These are phyloP conservation scores for Cladosporium cucumerinum DNA, from an alignment of 2,329 filamentous ascomycete species.

Conservation along the genomic window DNA sequence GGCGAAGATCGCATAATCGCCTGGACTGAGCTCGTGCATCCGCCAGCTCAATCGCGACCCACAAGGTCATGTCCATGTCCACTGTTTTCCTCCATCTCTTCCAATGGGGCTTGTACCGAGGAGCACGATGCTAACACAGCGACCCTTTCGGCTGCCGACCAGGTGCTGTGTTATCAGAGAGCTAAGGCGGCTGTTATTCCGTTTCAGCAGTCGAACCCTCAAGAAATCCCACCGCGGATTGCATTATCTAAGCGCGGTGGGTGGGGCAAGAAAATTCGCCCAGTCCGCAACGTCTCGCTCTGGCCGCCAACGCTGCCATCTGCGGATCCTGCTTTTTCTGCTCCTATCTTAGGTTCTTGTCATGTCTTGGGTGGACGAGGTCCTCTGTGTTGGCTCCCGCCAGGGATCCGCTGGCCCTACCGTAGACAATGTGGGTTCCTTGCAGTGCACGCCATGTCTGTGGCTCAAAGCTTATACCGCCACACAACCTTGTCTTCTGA, in stretches of 20 bases:
- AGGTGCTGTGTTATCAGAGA: neutral
- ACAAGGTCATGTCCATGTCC: neutral
- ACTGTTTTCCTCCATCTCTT: conserved; percentile 2
- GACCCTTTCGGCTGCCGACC: neutral
- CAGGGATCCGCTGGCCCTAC: conserved; percentile 7
- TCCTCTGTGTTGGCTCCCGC: conserved; percentile 7
- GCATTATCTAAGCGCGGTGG: neutral
- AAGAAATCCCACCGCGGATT: neutral
- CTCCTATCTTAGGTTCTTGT: conserved; percentile 12
- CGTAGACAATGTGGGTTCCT: conserved; percentile 12
- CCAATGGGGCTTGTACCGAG: conserved; percentile 11
- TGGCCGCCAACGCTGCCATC: neutral
- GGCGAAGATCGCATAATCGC: conserved; percentile 7
- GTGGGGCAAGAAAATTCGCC: conserved; percentile 6
- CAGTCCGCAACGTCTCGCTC: conserved; percentile 1
- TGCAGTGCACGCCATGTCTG: conserved; percentile 7
- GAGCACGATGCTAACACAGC: conserved; percentile 6
- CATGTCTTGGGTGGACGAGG: conserved; percentile 3
- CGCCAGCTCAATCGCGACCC: conserved; percentile 1
- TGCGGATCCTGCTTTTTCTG: conserved; percentile 8
- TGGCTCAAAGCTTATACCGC: conserved; percentile 14
- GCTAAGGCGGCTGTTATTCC: neutral
- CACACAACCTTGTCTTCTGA: conserved; percentile 8
- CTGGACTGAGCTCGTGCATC: conserved; percentile 4
- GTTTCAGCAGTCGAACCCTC: neutral